Percentiles rank a stretch among this genome's conserved stretches.
Conservation (phyloP, 148 eudicot genomes). For the Oxyria digyna region DNA sequence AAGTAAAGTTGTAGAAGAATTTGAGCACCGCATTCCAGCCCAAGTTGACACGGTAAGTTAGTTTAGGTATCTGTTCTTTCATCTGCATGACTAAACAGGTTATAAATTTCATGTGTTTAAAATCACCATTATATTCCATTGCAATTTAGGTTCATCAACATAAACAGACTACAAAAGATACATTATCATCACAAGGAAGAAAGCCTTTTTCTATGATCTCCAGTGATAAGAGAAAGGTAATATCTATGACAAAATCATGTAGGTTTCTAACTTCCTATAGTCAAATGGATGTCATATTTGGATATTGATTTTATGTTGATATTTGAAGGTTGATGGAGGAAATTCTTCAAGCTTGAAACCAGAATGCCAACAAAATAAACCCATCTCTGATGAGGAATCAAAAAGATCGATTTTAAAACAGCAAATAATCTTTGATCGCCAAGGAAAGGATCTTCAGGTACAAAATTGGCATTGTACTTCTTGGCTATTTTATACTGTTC, state of each 20-base stretch:
- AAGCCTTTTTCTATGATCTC: slow-evolving; percentile 30
- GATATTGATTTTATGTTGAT: background rate
- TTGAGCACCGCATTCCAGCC: slow-evolving; percentile 42
- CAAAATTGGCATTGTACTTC: background rate
- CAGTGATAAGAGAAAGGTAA: slow-evolving; percentile 35
- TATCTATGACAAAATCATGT: background rate
- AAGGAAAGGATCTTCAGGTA: slow-evolving; percentile 70
- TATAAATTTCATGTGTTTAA: background rate
- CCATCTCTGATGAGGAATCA: slow-evolving; percentile 32
- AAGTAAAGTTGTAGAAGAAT: slow-evolving; percentile 64
- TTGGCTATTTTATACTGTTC: background rate
- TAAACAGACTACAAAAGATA: slow-evolving; percentile 40
- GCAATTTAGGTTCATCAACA: slow-evolving; percentile 19
- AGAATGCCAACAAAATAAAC: slow-evolving; percentile 17
- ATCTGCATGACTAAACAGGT: background rate
- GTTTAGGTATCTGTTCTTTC: background rate
- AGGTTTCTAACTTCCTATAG: background rate
- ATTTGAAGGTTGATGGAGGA: slow-evolving; percentile 5
- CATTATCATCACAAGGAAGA: slow-evolving; percentile 24
- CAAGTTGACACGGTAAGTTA: slow-evolving; percentile 43
- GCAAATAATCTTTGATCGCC: slow-evolving; percentile 50
- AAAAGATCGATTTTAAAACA: slow-evolving; percentile 42
- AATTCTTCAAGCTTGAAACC: slow-evolving; percentile 19
- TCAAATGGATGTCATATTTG: background rate
- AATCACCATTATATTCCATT: background rate